Evolutionary conservation across 352 stramenopile genomes (phyloP).

Genomic region (Globisporangium spiculum): DNA sequence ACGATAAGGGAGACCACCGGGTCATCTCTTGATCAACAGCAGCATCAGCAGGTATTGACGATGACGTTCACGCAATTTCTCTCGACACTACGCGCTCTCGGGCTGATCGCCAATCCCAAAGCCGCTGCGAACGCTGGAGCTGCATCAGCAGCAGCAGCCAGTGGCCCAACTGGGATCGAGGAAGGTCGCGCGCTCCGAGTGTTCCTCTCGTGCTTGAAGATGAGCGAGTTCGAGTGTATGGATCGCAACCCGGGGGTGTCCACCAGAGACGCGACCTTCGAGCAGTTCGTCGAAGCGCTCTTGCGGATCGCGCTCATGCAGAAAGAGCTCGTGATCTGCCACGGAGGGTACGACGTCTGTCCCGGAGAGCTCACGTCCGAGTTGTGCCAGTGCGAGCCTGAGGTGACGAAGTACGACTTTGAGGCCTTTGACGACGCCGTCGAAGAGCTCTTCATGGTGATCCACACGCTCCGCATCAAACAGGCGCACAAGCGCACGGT

Average conservation of each 20-base stretch:
- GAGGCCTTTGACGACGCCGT: constrained; percentile 39
- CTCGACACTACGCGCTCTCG: constrained; percentile 24
- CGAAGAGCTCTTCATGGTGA: constrained; percentile 40
- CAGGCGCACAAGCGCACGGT: constrained; percentile 26
- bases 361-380: constrained; percentile 44
- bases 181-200: constrained; percentile 49
- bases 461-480: constrained; percentile 29
- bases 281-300: constrained; percentile 54
- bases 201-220: constrained; percentile 56
- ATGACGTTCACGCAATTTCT: constrained; percentile 37
- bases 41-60: neutral
- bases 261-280: constrained; percentile 18
- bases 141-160: neutral
- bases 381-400: constrained; percentile 32
- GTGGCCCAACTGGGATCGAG: constrained; percentile 27
- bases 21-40: neutral
- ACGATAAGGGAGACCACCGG: constrained; percentile 6
- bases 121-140: neutral
- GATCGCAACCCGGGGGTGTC: constrained; percentile 14
- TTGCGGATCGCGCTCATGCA: constrained; percentile 43
- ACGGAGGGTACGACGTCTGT: constrained; percentile 53
- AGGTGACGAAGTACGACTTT: constrained; percentile 34
- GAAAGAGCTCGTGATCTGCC: constrained; percentile 48
- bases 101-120: constrained; percentile 22
- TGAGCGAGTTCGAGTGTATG: constrained; percentile 21